These are phyloP conservation scores for Septoria petroselini DNA, from an alignment of 2,329 filamentous ascomycete species.

Conservation along the genomic window DNA sequence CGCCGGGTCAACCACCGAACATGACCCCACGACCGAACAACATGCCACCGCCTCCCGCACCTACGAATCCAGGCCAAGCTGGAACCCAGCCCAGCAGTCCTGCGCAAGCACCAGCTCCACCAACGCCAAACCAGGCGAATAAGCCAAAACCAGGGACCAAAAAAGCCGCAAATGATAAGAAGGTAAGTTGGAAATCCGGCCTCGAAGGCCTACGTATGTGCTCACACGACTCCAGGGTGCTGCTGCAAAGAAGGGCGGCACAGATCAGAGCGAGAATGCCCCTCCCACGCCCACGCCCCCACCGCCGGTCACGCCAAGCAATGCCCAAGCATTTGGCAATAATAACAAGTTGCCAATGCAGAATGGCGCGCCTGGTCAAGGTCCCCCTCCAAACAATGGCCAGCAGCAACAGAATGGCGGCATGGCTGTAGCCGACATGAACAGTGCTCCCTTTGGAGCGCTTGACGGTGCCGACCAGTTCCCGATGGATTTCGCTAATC, in stretches of 20 bases:
- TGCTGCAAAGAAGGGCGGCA: conserved; percentile 42
- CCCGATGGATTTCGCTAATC: conserved; percentile 41
- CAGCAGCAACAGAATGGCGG: conserved; percentile 28
- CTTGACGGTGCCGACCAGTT: conserved; percentile 40
- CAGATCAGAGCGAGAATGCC: conserved; percentile 33
- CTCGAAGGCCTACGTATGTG: not conserved
- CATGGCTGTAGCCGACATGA: conserved; percentile 36
- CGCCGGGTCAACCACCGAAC: conserved; percentile 54
- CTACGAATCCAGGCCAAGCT: conserved; percentile 41
- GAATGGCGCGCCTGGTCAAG: conserved; percentile 36
- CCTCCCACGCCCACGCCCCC: conserved; percentile 50
- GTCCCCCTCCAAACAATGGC: conserved; percentile 33
- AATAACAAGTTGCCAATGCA: conserved; percentile 38
- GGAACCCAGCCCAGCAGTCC: conserved; percentile 50
- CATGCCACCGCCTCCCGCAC: conserved; percentile 52
- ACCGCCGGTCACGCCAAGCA: conserved; percentile 48
- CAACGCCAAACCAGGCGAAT: conserved; percentile 69
- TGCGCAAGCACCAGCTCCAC: conserved; percentile 57
- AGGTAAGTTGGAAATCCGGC: conserved; percentile 31
- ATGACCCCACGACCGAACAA: conserved; percentile 70
- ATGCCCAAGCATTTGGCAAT: conserved; percentile 40
- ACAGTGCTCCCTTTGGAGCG: conserved; percentile 42
- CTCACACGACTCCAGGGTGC: conserved; percentile 19
- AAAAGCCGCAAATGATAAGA: conserved; percentile 57
- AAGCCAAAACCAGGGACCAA: conserved; percentile 72